Evolutionary conservation across 2,329 filamentous ascomycete genomes (phyloP).

Genomic region (Phaeoacremonium minimum): DNA sequence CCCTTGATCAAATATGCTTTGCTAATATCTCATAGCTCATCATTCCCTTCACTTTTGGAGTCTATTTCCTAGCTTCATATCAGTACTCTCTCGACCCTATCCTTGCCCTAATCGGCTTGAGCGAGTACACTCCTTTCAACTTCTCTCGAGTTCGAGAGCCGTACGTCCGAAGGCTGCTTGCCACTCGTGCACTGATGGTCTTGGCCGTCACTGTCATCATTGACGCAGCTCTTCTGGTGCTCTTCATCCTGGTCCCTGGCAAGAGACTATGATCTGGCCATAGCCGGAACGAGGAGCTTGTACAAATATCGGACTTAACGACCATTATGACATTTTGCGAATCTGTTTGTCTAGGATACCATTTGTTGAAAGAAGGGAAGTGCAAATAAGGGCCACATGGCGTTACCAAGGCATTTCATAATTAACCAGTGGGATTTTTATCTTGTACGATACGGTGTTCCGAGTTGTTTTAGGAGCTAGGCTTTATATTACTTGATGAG

Average conservation of each 20-base stretch:
- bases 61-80: constrained; percentile 86
- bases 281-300: no score
- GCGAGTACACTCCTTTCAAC: constrained; percentile 94
- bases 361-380: constrained; percentile 2
- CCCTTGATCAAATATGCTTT: neutral
- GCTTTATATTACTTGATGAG: no score
- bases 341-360: constrained; percentile 15
- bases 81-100: constrained; percentile 94
- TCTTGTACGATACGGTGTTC: no score
- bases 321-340: no score
- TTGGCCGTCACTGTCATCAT: constrained; percentile 70
- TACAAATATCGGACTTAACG: no score
- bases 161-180: constrained; percentile 81
- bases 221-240: constrained; percentile 75
- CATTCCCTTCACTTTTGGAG: constrained; percentile 84
- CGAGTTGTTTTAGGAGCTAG: no score
- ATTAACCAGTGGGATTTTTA: no score
- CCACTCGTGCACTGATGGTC: constrained; percentile 78
- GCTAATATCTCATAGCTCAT: constrained; percentile 47
- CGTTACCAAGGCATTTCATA: no score
- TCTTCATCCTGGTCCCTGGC: constrained; percentile 95
- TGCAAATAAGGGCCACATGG: no score
- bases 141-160: constrained; percentile 86
- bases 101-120: constrained; percentile 81
- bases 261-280: constrained; percentile 63